Base-by-base conservation (phyloP, 192 early-diverging fungal genomes). In the Gigaspora rosea region DNA sequence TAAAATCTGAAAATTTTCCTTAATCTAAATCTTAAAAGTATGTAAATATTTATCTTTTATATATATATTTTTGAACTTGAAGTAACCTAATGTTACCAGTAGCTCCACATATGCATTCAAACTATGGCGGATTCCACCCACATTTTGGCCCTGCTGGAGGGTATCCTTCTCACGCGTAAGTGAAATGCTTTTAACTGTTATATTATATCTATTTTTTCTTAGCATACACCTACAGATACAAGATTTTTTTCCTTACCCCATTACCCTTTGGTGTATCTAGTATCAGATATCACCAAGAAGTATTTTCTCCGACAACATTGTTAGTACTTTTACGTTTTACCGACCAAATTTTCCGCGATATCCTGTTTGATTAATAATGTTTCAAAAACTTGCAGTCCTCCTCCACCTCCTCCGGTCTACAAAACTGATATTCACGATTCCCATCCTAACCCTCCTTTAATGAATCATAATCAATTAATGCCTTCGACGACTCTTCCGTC, bases 401-500 rank as follows among this genome's bases (percentile, higher is more conserved):
- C 49, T 11, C 50, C 70, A 6, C 70, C 70, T 1, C 59, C 59
- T n/a, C 48, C 62, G n/a, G 27, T 49, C 11, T 76, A 61, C n/a
- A 76, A 76, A 65, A 4, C 59, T 4, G 54, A 70, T 16, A 49
- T 70, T 49, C 68, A 61, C 20, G 74, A 65, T 41, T 13, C 22
- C 7, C 73, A 75, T 64, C 27, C 35, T 15, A 51, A 49, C 36
- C 48, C 56, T 47, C 35, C 61, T 1, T 18, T 76, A 49, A 65
- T 76, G 63, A 76, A 52, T 35, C 62, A 62, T 15, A 64, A 64
- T 63, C 74, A 76, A 54, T 73, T 73, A 76, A 76, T 76, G 58
- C 41, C 48, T 22, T 65, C 74, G 7, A 61, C 59, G 8, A 12
- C 52, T 32, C 62, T 76, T 36, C 74, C 74, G 27, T 50, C 74